Conservation (phyloP, 805 yeast species). For the Yarrowia bubula region DNA sequence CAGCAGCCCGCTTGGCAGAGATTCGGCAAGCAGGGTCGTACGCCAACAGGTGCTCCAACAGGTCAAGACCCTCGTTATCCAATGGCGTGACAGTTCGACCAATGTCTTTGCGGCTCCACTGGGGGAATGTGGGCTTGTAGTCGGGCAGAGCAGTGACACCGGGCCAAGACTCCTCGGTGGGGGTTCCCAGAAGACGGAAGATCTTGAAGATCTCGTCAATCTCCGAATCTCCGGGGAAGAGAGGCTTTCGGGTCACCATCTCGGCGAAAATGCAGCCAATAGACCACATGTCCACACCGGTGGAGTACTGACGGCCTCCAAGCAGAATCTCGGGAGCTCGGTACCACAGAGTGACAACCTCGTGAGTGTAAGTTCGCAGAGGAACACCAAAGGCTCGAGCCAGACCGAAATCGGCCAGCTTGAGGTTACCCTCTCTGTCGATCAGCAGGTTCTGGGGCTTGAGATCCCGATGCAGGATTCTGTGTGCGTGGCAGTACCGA, state of each 20-base stretch:
- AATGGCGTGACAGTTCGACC: slow-evolving; percentile 70
- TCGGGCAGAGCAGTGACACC: slow-evolving; percentile 89
- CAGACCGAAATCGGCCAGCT: slow-evolving; percentile 93
- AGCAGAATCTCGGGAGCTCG: slow-evolving; percentile 93
- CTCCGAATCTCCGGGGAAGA: slow-evolving; percentile 97
- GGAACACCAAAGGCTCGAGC: slow-evolving; percentile 99
- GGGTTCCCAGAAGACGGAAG: slow-evolving; percentile 90
- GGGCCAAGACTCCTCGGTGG: slow-evolving; percentile 92
- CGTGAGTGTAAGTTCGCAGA: slow-evolving; percentile 93
- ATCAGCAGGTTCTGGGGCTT: slow-evolving; percentile 94
- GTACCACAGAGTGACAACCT: slow-evolving; percentile 97
- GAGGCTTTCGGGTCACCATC: slow-evolving; percentile 92
- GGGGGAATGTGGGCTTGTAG: slow-evolving; percentile 89
- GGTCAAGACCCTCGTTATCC: slow-evolving; percentile 79
- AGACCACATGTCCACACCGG: slow-evolving; percentile 99
- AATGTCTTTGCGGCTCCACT: slow-evolving; percentile 75
- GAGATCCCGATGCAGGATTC: slow-evolving; percentile 78
- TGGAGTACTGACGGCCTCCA: slow-evolving; percentile 95
- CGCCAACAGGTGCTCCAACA: slow-evolving; percentile 69
- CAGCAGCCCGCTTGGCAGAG: slow-evolving; percentile 87
- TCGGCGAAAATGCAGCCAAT: slow-evolving; percentile 97
- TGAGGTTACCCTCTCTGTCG: slow-evolving; percentile 83
- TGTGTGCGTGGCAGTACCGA: slow-evolving; percentile 78
- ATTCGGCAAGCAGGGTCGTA: slow-evolving; percentile 94
- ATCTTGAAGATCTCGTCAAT: slow-evolving; percentile 95